Percentiles rank a stretch among this genome's conserved stretches.
Evolutionary conservation across 306 rosid genomes (phyloP).

Genomic region (Trifolium fragiferum): DNA sequence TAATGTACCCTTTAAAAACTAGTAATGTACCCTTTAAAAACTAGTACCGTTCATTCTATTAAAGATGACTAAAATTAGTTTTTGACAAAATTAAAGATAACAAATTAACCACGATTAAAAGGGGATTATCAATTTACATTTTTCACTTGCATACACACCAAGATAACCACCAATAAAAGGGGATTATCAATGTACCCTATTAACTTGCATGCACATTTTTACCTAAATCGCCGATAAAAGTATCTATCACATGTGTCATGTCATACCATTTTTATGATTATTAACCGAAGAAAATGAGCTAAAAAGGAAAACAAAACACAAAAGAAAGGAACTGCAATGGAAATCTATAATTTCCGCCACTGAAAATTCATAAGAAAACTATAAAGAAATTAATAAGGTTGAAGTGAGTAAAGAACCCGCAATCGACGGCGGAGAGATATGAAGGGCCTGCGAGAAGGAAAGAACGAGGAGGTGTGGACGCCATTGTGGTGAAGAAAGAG

Average conservation of each 20-base stretch:
- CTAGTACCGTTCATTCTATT: background rate
- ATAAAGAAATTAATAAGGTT: background rate
- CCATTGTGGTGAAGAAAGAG: slow-evolving; percentile 46
- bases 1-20: no score
- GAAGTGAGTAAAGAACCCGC: slow-evolving; percentile 54
- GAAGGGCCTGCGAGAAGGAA: slow-evolving; percentile 88
- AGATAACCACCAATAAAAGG: background rate
- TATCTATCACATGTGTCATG: background rate
- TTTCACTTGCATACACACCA: no score
- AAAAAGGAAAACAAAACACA: background rate
- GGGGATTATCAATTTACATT: no score
- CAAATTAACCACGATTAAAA: background rate
- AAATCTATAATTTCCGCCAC: background rate
- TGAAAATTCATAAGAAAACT: background rate
- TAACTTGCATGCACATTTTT: background rate
- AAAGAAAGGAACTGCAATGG: background rate
- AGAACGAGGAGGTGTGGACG: slow-evolving; percentile 50
- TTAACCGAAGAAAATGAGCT: background rate
- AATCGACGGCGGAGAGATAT: slow-evolving; percentile 85
- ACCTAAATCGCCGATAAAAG: no score
- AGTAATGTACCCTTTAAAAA: background rate
- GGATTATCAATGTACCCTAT: background rate
- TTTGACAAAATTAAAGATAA: background rate
- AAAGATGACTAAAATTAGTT: background rate
- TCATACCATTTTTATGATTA: background rate